Evolutionary conservation across 257 asterid genomes (phyloP).

Genomic region (Echites panduratus): DNA sequence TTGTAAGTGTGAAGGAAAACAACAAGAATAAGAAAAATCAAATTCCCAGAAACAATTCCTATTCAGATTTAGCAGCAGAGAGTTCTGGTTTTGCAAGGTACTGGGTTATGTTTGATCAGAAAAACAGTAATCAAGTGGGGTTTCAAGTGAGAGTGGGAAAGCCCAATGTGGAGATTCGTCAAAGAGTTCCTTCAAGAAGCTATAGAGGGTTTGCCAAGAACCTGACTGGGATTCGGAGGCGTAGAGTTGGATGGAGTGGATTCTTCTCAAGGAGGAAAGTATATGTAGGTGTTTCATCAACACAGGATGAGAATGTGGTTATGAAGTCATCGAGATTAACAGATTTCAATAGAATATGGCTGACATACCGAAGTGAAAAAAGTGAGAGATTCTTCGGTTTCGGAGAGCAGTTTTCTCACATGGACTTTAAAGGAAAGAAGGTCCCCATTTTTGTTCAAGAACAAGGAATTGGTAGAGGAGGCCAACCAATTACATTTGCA

Average conservation of each 20-base stretch:
- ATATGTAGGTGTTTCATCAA: constrained; percentile 34
- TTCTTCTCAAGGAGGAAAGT: constrained; percentile 36
- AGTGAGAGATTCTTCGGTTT: constrained; percentile 77
- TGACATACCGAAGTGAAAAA: constrained; percentile 72
- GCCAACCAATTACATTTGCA: constrained; percentile 91
- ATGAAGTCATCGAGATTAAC: constrained; percentile 30
- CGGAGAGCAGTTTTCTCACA: constrained; percentile 91
- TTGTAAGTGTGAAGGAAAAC: constrained; percentile 34
- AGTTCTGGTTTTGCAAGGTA: constrained; percentile 46
- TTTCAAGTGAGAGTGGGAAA: constrained; percentile 67
- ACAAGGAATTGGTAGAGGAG: constrained; percentile 98
- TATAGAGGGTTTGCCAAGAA: constrained; percentile 41
- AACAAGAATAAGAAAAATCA: constrained; percentile 15
- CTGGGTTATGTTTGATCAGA: constrained; percentile 75
- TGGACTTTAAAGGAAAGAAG: constrained; percentile 77
- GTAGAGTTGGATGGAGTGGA: constrained; percentile 39
- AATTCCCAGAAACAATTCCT: constrained; percentile 11
- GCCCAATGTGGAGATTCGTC: constrained; percentile 34
- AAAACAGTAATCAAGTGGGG: constrained; percentile 52
- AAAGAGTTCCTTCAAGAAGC: constrained; percentile 45
- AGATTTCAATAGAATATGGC: constrained; percentile 58
- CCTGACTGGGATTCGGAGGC: constrained; percentile 38
- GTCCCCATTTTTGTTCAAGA: constrained; percentile 94
- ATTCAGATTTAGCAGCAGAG: constrained; percentile 25
- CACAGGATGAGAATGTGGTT: constrained; percentile 46